These are phyloP conservation scores for Apiospora phragmitis DNA, from an alignment of 2,329 filamentous ascomycete genomes.

Conservation along the genomic window DNA sequence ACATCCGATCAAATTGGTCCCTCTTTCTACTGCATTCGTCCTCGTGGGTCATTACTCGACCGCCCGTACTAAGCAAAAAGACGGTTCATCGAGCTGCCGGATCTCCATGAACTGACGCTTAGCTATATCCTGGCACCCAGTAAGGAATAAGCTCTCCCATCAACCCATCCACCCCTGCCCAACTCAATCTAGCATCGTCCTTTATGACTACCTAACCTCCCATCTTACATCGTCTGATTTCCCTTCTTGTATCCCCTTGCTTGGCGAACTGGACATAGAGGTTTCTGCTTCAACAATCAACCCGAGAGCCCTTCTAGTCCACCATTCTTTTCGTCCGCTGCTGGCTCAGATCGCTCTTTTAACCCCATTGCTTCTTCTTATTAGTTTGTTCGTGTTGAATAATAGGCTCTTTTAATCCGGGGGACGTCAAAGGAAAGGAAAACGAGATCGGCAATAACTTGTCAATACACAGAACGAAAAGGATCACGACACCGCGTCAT, in stretches of 20 bases:
- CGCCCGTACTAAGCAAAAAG: neutral
- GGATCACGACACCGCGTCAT: constrained; percentile 8
- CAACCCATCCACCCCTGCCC: constrained; percentile 5
- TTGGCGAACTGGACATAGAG: constrained; percentile 47
- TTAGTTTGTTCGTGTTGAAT: constrained; percentile 25
- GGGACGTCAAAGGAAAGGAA: constrained; percentile 23
- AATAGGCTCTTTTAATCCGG: constrained; percentile 30
- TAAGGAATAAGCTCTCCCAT: constrained; percentile 7
- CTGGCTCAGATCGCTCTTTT: constrained; percentile 62
- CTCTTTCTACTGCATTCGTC: constrained; percentile 17
- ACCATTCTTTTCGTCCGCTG: constrained; percentile 49
- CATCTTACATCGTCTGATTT: constrained; percentile 29
- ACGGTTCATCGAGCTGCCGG: constrained; percentile 7
- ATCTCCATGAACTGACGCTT: constrained; percentile 5
- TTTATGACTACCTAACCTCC: constrained; percentile 42
- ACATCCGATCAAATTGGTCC: constrained; percentile 36
- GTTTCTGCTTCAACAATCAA: constrained; percentile 32
- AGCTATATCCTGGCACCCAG: neutral
- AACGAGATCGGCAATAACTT: constrained; percentile 17
- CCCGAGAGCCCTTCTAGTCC: constrained; percentile 35
- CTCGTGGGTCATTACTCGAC: constrained; percentile 5
- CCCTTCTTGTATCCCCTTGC: constrained; percentile 33
- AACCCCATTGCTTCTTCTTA: constrained; percentile 22
- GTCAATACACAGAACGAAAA: constrained; percentile 11
- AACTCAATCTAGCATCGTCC: constrained; percentile 18